phyloP scores from a whole-genome alignment of 1,284 basidiomycete species.

The Trametes sp. region DNA sequence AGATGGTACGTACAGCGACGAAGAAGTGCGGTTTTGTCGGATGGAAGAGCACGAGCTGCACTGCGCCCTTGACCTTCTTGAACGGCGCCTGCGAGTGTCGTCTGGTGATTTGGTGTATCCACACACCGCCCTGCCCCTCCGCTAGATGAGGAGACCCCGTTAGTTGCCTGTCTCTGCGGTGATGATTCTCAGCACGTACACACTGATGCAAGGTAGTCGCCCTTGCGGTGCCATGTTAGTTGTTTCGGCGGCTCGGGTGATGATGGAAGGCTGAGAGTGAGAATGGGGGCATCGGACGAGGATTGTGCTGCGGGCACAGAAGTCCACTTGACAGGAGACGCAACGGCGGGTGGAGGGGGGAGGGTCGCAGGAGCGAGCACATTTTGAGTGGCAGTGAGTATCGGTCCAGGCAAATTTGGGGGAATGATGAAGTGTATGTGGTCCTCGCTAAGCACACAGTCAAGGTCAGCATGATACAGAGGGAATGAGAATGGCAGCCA shows the following conservation, averaged over 20 bases:
- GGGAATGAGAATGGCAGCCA: constrained; percentile 4
- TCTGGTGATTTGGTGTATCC: constrained; percentile 95
- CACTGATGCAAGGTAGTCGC: constrained; percentile 96
- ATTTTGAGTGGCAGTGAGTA: constrained; percentile 69
- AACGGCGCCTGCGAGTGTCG: constrained; percentile 98
- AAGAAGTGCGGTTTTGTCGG: constrained; percentile 96
- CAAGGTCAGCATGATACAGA: background rate
- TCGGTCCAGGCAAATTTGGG: constrained; percentile 67
- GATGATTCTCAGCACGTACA: constrained; percentile 69
- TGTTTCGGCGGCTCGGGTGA: constrained; percentile 85
- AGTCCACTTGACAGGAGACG: constrained; percentile 78
- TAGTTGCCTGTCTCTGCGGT: too few relatives aligned
- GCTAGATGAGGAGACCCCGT: constrained; percentile 41
- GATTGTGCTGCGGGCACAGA: constrained; percentile 53
- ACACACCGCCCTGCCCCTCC: constrained; percentile 76
- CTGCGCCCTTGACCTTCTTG: constrained; percentile 89
- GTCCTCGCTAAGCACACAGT: constrained; percentile 65
- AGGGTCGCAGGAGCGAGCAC: constrained; percentile 71
- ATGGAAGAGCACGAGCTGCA: constrained; percentile 96
- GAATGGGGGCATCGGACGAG: constrained; percentile 60
- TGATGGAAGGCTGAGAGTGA: constrained; percentile 66
- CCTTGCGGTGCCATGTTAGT: constrained; percentile 92
- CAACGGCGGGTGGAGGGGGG: constrained; percentile 61
- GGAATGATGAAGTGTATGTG: constrained; percentile 87
- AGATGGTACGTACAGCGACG: constrained; percentile 77